Percentiles rank a stretch among this genome's conserved stretches.
Conservation (phyloP, 345 rosid species). For the Pugionium dolabratum region DNA sequence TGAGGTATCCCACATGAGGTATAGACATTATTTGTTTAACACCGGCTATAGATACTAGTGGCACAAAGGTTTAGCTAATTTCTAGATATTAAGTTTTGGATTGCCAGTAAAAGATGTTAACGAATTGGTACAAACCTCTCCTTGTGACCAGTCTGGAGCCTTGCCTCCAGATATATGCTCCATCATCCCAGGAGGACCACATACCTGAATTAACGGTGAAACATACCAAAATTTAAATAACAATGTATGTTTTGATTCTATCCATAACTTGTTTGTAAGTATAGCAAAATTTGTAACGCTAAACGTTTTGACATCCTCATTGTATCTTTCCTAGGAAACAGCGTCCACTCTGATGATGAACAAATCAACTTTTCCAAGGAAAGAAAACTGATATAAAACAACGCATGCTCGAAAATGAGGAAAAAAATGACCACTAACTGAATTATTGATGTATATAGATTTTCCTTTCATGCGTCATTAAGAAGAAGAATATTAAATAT, state of each 20-base stretch:
- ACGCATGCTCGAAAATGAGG: background rate
- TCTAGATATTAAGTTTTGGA: background rate
- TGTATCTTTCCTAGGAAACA: background rate
- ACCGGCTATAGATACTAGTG: background rate
- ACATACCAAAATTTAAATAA: background rate
- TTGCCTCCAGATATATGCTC: slow-evolving; percentile 84
- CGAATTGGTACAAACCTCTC: slow-evolving; percentile 62
- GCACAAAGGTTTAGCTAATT: background rate
- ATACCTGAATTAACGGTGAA: slow-evolving; percentile 55
- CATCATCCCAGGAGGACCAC: slow-evolving; percentile 99
- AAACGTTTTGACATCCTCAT: slow-evolving; percentile 8
- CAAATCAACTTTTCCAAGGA: too few relatives aligned
- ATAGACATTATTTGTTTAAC: too few relatives aligned
- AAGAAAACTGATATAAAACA: background rate
- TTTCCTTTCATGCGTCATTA: background rate
- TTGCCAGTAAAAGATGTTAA: slow-evolving; percentile 13
- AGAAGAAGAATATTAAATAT: slow-evolving; percentile 3
- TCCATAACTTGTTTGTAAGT: background rate
- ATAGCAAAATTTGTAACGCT: slow-evolving; percentile 1
- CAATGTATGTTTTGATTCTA: background rate
- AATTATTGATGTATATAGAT: background rate
- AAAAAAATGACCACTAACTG: background rate
- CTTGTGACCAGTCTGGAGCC: slow-evolving; percentile 86
- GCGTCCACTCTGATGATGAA: background rate
- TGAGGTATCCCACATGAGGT: background rate